Evolutionary conservation across 352 stramenopile species (phyloP).

Genomic region (Phytophthora sp.): DNA sequence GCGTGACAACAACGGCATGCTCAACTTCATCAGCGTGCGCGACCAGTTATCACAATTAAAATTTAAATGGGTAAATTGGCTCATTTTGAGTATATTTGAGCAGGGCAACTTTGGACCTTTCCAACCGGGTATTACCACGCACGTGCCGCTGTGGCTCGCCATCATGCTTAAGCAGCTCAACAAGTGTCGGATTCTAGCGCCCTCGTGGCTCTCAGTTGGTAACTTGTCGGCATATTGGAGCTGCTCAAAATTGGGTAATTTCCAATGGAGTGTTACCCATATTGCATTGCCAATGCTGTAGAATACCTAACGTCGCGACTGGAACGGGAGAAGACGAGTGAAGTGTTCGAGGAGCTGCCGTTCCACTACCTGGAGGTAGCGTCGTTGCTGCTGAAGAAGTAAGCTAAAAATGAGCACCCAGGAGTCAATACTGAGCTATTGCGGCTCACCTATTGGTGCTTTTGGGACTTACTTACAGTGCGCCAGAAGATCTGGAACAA

Average conservation of each 20-base stretch:
- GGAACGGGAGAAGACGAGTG: conserved; percentile 74
- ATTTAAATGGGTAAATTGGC: conserved; percentile 9
- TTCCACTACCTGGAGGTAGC: conserved; percentile 91
- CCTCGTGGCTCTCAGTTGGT: conserved; percentile 86
- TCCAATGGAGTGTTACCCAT: conserved; percentile 11
- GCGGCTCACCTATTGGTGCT: background rate
- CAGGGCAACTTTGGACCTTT: conserved; percentile 90
- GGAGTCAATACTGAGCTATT: background rate
- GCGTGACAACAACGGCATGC: conserved; percentile 72
- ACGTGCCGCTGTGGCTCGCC: conserved; percentile 90
- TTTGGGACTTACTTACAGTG: conserved; percentile 47
- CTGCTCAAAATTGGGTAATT: conserved; percentile 22
- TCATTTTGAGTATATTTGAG: conserved; percentile 15
- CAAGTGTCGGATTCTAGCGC: conserved; percentile 86
- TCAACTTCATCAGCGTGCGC: conserved; percentile 83
- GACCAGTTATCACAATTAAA: conserved; percentile 3
- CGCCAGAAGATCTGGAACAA: conserved; percentile 83
- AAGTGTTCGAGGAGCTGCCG: conserved; percentile 81
- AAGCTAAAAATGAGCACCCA: conserved; percentile 15
- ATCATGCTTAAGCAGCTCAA: conserved; percentile 90
- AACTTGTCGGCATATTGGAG: background rate
- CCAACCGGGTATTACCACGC: conserved; percentile 79
- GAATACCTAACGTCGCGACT: conserved; percentile 64
- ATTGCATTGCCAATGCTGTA: conserved; percentile 26
- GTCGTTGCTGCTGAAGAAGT: conserved; percentile 87